phyloP scores from a whole-genome alignment of 2,329 filamentous ascomycete species.

The Aspergillus oerlinghausenensis region DNA sequence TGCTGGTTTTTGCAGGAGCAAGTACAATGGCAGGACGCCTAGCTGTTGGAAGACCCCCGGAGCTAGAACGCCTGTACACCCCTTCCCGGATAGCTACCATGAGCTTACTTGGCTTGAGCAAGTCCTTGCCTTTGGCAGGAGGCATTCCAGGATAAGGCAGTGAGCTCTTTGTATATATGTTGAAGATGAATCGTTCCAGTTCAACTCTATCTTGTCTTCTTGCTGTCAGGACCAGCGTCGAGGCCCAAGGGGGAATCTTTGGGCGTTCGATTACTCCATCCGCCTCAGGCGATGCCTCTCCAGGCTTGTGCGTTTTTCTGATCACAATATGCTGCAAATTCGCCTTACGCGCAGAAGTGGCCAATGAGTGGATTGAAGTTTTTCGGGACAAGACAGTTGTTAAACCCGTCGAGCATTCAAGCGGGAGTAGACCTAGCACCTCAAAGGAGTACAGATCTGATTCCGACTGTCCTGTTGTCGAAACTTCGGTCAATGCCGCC shows the following conservation, averaged over 20 bases:
- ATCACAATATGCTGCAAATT: constrained; percentile 73
- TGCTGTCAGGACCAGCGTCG: constrained; percentile 68
- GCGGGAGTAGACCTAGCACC: constrained; percentile 64
- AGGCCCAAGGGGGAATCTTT: constrained; percentile 69
- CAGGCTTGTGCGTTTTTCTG: constrained; percentile 70
- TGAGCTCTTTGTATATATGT: constrained; percentile 78
- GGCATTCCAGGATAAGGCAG: constrained; percentile 82
- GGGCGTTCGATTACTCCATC: constrained; percentile 66
- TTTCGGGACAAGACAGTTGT: constrained; percentile 53
- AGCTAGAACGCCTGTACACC: constrained; percentile 67
- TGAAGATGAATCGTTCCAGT: constrained; percentile 67
- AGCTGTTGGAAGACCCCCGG: constrained; percentile 31
- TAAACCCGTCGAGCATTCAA: constrained; percentile 71
- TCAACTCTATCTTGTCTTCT: constrained; percentile 70
- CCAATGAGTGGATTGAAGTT: constrained; percentile 73
- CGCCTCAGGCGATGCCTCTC: constrained; percentile 40
- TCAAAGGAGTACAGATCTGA: constrained; percentile 39
- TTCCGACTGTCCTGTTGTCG: constrained; percentile 38
- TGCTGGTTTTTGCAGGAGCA: not conserved
- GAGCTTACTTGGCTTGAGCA: constrained; percentile 70
- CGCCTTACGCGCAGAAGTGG: constrained; percentile 65
- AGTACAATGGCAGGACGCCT: not conserved
- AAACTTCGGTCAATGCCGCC: constrained; percentile 47
- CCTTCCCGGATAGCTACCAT: constrained; percentile 77
- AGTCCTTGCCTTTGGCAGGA: constrained; percentile 61